A percentile compares a stretch with the other conserved stretches of the same genome.
Conservation (phyloP, 1,139 yeast genomes). For the Williopsis jadinii region DNA sequence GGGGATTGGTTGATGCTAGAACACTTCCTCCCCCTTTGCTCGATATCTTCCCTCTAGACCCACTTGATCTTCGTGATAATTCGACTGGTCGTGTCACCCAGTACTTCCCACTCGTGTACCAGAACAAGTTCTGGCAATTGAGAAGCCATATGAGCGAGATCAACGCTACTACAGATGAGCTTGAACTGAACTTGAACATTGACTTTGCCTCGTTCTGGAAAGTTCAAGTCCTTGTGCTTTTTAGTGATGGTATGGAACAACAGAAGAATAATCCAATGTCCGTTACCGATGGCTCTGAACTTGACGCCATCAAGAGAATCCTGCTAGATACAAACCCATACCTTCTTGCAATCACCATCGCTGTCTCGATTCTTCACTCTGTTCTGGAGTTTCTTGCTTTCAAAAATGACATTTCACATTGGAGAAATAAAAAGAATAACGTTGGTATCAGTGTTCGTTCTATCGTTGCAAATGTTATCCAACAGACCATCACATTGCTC, state of each 20-base stretch:
- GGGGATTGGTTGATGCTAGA: conserved; percentile 19
- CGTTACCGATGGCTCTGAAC: conserved; percentile 24
- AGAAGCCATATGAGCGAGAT: conserved; percentile 28
- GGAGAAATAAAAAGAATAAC: conserved; percentile 32
- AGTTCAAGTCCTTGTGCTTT: conserved; percentile 25
- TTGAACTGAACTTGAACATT: conserved; percentile 26
- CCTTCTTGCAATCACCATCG: conserved; percentile 26
- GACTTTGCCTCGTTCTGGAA: conserved; percentile 25
- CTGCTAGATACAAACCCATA: conserved; percentile 32
- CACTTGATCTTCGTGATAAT: conserved; percentile 24
- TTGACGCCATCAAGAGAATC: conserved; percentile 30
- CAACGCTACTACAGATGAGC: conserved; percentile 20
- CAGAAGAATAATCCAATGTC: conserved; percentile 19
- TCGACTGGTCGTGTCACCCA: conserved; percentile 22
- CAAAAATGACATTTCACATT: conserved; percentile 33
- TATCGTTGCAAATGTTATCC: conserved; percentile 33
- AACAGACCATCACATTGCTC: conserved; percentile 31
- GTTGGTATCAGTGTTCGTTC: conserved; percentile 33
- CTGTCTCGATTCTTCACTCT: conserved; percentile 30
- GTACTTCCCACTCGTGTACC: conserved; percentile 29
- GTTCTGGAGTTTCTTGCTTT: conserved; percentile 33
- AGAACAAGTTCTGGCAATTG: conserved; percentile 34
- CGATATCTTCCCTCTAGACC: conserved; percentile 21
- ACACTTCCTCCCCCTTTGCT: conserved; percentile 20
- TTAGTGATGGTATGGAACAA: conserved; percentile 26